Conservation (phyloP, 495 filamentous ascomycete genomes). For the Penicillium dipodomyicola region DNA sequence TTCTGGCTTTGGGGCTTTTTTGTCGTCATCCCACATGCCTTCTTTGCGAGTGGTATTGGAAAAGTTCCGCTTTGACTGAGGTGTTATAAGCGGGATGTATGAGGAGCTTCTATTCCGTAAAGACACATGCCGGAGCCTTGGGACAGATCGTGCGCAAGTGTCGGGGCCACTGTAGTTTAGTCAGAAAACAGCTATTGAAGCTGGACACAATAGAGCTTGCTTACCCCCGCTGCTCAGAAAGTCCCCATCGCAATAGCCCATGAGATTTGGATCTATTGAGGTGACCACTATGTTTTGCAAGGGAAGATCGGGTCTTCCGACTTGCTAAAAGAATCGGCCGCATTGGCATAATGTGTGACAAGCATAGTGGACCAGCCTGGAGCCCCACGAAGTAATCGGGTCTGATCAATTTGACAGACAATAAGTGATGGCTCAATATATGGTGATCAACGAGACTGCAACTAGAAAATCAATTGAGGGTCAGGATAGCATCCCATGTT, state of each 20-base stretch:
- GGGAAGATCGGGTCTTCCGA: conserved; percentile 20
- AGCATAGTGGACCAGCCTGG: conserved; percentile 22
- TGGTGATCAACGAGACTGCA: not conserved
- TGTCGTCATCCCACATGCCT: conserved; percentile 8
- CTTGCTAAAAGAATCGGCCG: conserved; percentile 22
- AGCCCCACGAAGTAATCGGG: not conserved
- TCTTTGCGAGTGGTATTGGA: not conserved
- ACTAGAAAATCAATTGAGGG: not conserved
- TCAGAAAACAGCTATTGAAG: not conserved
- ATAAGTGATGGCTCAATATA: not conserved
- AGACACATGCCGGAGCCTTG: not conserved
- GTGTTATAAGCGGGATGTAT: not conserved
- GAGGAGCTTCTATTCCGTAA: not conserved
- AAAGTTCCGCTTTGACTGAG: not conserved
- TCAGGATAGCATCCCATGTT: not conserved
- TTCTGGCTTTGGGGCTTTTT: not conserved
- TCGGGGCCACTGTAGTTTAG: conserved; percentile 1
- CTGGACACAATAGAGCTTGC: not conserved
- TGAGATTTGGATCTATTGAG: not conserved
- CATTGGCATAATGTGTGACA: conserved; percentile 24
- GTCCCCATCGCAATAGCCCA: not conserved
- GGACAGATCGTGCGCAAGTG: not conserved
- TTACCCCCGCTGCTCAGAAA: not conserved
- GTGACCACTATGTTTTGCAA: conserved; percentile 6
- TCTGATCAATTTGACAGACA: not conserved